Conservation (phyloP, 495 filamentous ascomycete genomes). For the Talaromyces adpressus region DNA sequence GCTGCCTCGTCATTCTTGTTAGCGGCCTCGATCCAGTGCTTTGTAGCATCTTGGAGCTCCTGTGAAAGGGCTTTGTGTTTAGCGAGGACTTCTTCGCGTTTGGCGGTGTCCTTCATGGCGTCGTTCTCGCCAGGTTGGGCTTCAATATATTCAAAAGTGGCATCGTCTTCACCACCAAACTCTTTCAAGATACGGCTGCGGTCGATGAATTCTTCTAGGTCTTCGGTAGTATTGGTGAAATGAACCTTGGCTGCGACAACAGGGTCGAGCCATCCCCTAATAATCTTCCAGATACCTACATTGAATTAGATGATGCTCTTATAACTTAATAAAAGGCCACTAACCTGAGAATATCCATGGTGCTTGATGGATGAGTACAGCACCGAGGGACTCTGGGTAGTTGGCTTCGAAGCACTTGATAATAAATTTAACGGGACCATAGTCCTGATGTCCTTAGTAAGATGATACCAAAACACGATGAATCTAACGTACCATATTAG, state of each 20-base stretch:
- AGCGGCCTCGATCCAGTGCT: slow-evolving; percentile 56
- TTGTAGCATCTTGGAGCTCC: slow-evolving; percentile 61
- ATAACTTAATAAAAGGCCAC: slow-evolving; percentile 9
- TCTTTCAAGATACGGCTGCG: slow-evolving; percentile 66
- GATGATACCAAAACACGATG: not conserved
- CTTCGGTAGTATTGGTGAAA: slow-evolving; percentile 78
- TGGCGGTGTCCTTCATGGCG: slow-evolving; percentile 58
- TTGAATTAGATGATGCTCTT: slow-evolving; percentile 9
- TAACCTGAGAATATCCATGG: slow-evolving; percentile 95
- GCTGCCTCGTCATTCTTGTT: slow-evolving; percentile 38
- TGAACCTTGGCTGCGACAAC: slow-evolving; percentile 93
- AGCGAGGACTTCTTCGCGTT: slow-evolving; percentile 51
- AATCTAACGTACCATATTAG: slow-evolving; percentile 72
- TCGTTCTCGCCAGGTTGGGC: slow-evolving; percentile 63
- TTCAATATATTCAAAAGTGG: slow-evolving; percentile 71
- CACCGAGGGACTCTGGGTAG: slow-evolving; percentile 86
- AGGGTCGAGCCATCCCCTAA: slow-evolving; percentile 93
- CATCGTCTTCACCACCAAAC: slow-evolving; percentile 75
- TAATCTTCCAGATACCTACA: slow-evolving; percentile 78
- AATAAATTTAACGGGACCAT: slow-evolving; percentile 95
- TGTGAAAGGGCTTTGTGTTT: slow-evolving; percentile 55
- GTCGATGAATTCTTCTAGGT: slow-evolving; percentile 72
- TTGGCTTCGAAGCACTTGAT: slow-evolving; percentile 99
- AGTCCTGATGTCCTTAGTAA: slow-evolving; percentile 54
- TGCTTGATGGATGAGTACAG: slow-evolving; percentile 93